These are phyloP conservation scores for Citrus hindsii DNA, from an alignment of 345 rosid genomes.

Conservation along the genomic window DNA sequence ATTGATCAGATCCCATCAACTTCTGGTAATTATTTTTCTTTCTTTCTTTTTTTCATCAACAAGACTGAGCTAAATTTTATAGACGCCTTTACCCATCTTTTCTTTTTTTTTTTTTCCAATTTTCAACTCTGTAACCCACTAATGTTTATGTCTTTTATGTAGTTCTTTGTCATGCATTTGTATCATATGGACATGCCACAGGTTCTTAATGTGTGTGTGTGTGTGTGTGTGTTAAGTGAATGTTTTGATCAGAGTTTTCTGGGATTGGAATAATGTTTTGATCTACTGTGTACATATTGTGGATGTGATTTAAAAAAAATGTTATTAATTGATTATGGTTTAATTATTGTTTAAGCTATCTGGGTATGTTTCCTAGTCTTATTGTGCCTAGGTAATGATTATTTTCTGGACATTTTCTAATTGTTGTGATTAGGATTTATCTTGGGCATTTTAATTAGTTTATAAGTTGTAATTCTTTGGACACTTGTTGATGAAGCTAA, in stretches of 20 bases:
- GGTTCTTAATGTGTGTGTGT: background rate
- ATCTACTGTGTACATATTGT: constrained; percentile 20
- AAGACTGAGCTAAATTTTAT: background rate
- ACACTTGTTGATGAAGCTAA: background rate
- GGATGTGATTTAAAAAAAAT: constrained; percentile 7
- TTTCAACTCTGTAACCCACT: background rate
- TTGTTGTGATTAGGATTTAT: constrained; percentile 2
- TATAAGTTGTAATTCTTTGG: background rate
- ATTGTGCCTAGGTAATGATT: background rate
- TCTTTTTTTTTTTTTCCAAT: background rate
- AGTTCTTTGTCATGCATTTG: background rate
- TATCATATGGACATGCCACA: background rate
- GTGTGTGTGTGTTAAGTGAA: background rate
- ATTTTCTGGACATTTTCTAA: background rate
- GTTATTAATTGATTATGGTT: background rate
- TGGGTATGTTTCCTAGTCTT: constrained; percentile 6
- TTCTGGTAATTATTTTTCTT: constrained; percentile 33
- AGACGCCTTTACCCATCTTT: background rate
- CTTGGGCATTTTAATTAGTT: background rate
- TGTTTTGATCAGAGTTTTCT: background rate
- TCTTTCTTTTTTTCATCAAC: background rate
- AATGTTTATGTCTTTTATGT: background rate
- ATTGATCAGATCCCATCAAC: constrained; percentile 55
- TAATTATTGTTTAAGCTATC: constrained; percentile 6
- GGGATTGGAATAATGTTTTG: constrained; percentile 13